Conservation (phyloP, 2,329 filamentous ascomycete species). For the Xylariaceae sp. region DNA sequence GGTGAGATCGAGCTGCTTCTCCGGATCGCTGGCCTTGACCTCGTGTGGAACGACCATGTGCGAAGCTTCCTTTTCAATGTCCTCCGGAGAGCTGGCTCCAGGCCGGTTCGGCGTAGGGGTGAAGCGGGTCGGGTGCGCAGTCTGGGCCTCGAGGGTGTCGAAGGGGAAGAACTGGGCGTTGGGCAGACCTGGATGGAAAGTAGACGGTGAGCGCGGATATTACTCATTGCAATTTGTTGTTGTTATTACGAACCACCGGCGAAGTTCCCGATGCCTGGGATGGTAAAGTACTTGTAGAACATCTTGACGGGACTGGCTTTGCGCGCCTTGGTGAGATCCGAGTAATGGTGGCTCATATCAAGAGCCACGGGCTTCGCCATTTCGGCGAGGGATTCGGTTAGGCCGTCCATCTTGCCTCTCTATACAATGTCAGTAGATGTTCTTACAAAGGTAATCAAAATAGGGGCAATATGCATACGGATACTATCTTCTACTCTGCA, state of each 20-base stretch:
- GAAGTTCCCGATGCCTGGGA: conserved; percentile 57
- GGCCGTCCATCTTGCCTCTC: conserved; percentile 22
- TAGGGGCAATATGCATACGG: no score
- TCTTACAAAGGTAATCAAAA: not conserved
- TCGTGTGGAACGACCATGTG: conserved; percentile 62
- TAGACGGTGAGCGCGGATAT: not conserved
- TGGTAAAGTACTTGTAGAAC: conserved; percentile 79
- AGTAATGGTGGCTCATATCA: conserved; percentile 76
- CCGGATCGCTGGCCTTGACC: conserved; percentile 48
- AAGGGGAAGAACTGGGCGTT: conserved; percentile 81
- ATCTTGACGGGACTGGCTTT: conserved; percentile 64
- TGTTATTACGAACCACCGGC: conserved; percentile 47
- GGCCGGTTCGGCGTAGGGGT: conserved; percentile 62
- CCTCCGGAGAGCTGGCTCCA: conserved; percentile 21
- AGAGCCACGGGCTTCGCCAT: conserved; percentile 46
- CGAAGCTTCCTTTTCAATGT: conserved; percentile 31
- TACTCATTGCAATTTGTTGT: no score
- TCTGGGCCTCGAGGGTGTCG: conserved; percentile 80
- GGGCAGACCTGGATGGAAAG: conserved; percentile 60
- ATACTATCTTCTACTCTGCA: no score
- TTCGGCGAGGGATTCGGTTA: conserved; percentile 16
- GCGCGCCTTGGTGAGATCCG: conserved; percentile 61
- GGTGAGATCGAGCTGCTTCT: conserved; percentile 71
- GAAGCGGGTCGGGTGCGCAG: conserved; percentile 70
- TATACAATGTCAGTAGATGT: not conserved